Percentiles rank a stretch among this genome's conserved stretches.
These are phyloP conservation scores for Elasticomyces elasticus DNA, from an alignment of 495 filamentous ascomycete genomes.

Conservation along the genomic window DNA sequence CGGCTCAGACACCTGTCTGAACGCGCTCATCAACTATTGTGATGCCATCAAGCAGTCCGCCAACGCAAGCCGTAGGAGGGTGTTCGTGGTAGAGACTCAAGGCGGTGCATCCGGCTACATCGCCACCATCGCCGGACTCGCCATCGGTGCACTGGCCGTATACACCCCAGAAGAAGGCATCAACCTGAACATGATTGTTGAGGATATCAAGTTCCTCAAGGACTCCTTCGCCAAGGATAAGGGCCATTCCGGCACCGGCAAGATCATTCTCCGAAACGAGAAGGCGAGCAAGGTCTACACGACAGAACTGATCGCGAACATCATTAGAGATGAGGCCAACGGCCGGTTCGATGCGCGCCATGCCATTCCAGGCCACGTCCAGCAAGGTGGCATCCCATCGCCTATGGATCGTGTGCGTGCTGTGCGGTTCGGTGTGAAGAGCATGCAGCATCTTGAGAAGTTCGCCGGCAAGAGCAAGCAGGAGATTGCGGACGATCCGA, in stretches of 20 bases:
- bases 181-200: slow-evolving; percentile 80
- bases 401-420: slow-evolving; percentile 94
- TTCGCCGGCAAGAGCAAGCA: slow-evolving; percentile 55
- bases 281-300: slow-evolving; percentile 81
- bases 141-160: slow-evolving; percentile 85
- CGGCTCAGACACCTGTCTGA: slow-evolving; percentile 93
- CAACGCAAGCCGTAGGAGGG: slow-evolving; percentile 78
- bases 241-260: slow-evolving; percentile 84
- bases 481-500: slow-evolving; percentile 57
- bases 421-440: slow-evolving; percentile 81
- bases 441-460: slow-evolving; percentile 76
- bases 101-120: slow-evolving; percentile 92
- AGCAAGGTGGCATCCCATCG: slow-evolving; percentile 87
- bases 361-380: slow-evolving; percentile 91
- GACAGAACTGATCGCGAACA: slow-evolving; percentile 85
- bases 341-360: slow-evolving; percentile 89
- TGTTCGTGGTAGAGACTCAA: slow-evolving; percentile 97
- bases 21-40: slow-evolving; percentile 92
- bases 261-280: slow-evolving; percentile 91
- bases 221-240: slow-evolving; percentile 75
- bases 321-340: slow-evolving; percentile 87
- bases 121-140: slow-evolving; percentile 78
- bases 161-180: slow-evolving; percentile 98
- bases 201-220: slow-evolving; percentile 83
- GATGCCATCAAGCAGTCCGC: slow-evolving; percentile 96